Conservation (phyloP, 352 stramenopile species). For the Globisporangium viniferum region DNA sequence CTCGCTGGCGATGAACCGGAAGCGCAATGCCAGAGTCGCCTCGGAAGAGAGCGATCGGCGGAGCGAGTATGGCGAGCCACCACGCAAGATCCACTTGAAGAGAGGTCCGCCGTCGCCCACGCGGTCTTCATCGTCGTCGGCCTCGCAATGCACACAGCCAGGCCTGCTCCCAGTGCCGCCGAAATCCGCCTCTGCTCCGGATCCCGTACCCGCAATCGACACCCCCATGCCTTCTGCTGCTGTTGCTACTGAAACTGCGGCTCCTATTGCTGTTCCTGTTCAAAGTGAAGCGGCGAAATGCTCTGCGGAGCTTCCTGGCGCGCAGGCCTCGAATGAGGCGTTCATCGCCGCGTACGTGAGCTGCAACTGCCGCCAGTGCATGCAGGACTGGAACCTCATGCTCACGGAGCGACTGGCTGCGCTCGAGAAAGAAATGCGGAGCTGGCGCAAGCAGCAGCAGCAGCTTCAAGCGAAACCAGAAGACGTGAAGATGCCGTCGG, state of each 20-base stretch:
- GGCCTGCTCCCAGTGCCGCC: background rate
- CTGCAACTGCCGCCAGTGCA: constrained; percentile 20
- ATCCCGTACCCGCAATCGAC: background rate
- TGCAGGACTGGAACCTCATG: constrained; percentile 18
- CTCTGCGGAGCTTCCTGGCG: background rate
- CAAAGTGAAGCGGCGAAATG: background rate
- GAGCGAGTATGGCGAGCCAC: background rate
- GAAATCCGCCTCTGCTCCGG: background rate
- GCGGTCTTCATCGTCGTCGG: background rate
- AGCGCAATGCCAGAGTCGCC: background rate
- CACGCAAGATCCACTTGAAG: constrained; percentile 7
- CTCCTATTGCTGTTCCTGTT: too few relatives aligned
- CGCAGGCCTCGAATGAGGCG: constrained; percentile 13
- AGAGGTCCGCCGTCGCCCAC: background rate
- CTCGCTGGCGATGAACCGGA: background rate
- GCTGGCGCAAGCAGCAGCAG: background rate
- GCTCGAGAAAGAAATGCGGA: constrained; percentile 9
- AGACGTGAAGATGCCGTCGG: background rate
- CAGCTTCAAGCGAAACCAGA: constrained; percentile 1
- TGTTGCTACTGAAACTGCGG: background rate
- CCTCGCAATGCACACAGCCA: background rate
- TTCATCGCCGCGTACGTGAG: constrained; percentile 16
- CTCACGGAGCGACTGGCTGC: constrained; percentile 9
- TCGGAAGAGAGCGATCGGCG: background rate
- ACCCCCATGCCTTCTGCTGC: background rate